These are phyloP conservation scores for Fusarium azukiicola DNA, from an alignment of 2,329 filamentous ascomycete species.

Conservation along the genomic window DNA sequence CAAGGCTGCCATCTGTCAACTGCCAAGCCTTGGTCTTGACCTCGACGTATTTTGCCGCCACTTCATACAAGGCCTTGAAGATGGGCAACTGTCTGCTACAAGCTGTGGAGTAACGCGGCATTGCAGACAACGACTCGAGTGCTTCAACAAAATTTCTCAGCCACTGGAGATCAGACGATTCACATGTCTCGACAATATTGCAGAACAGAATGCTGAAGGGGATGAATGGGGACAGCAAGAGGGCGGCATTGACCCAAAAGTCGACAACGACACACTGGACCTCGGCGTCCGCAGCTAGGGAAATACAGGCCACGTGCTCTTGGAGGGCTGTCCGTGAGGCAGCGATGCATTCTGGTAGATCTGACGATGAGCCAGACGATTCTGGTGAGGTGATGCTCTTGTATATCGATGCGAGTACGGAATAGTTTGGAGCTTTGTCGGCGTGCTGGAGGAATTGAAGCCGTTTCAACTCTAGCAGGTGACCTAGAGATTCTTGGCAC, in stretches of 20 bases:
- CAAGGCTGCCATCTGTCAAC: too few relatives aligned
- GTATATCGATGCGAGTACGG: background rate
- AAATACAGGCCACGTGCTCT: constrained; percentile 4
- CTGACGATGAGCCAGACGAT: background rate
- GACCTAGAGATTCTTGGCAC: background rate
- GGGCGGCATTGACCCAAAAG: background rate
- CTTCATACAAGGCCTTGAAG: background rate
- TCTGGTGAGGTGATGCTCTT: background rate
- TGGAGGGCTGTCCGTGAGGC: background rate
- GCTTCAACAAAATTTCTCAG: background rate
- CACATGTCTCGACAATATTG: background rate
- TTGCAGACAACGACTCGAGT: background rate
- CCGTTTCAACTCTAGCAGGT: background rate
- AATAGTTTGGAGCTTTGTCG: background rate
- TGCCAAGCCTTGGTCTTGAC: background rate
- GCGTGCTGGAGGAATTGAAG: background rate
- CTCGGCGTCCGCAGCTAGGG: background rate
- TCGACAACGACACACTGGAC: background rate
- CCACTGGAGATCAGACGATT: background rate
- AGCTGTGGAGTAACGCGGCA: background rate
- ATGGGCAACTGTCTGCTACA: background rate
- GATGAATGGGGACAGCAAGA: background rate
- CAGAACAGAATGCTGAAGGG: constrained; percentile 7
- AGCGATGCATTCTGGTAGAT: background rate
- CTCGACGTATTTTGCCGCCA: background rate